Base-by-base conservation (phyloP, 1,284 basidiomycete species). In the Ganoderma leucocontextum region DNA sequence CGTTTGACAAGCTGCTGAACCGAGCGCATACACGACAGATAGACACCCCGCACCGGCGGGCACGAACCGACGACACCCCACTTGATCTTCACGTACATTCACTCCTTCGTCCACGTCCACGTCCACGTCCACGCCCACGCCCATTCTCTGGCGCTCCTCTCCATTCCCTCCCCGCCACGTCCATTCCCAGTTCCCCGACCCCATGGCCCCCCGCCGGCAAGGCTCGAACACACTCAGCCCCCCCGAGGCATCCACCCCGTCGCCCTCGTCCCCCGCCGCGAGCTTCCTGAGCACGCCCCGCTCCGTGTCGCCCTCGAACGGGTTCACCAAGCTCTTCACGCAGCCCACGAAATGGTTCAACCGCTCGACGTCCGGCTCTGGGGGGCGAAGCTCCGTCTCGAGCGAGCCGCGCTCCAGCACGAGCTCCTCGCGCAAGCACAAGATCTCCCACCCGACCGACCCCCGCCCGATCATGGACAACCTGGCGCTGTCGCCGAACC, bases 381-480 rank as follows among this genome's bases (percentile, higher is more conserved):
- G 65, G 4, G 73, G 77, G 15, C 74, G 78, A 7, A 58, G 74
- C 22, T 79, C 82, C 29, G 72, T 75, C 7, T 71, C 77, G n/a
- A 80, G 80, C 38, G 80, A 86, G 70, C 84, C 89, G 2, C 82
- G 90, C 69, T 75, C 85, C 1, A 90, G 88, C 70, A 83, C 83
- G 39, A 88, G 87, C 73, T 82, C 87, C 3, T 75, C 77, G 64
- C 84, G 92, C 72, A 91, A 91, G 69, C 89, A 88, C 65, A 93
- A 92, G 83, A 94, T 94, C 47, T 94, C 93, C 39, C 89, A 89
- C 63, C 92, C 92, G 2, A 93, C 91, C 1, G 92, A 94, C 75
- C 92, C 92, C 12, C 82, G 92, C 22, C 92, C 92, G 9, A 89
- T 94, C 64, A 78, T 90, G 69, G 85, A 86, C 70, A 81, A 80